These are phyloP conservation scores for Phytophthora agathidicida DNA, from an alignment of 352 stramenopile genomes.

Conservation along the genomic window DNA sequence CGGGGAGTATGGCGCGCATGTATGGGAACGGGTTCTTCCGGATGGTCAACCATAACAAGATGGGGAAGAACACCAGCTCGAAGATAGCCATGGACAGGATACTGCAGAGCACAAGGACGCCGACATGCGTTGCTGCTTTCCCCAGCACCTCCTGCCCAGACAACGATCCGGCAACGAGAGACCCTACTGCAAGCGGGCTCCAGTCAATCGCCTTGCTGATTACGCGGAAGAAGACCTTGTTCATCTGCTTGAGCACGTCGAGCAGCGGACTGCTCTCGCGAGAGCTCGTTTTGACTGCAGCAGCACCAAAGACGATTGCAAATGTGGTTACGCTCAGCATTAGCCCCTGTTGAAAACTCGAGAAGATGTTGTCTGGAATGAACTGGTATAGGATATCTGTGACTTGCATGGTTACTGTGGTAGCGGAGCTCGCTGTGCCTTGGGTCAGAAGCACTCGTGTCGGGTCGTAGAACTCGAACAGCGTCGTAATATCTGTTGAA, in stretches of 20 bases:
- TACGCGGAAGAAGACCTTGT: constrained; percentile 72
- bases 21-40: constrained; percentile 60
- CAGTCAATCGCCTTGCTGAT: constrained; percentile 71
- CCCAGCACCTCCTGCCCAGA: constrained; percentile 50
- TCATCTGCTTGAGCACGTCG: constrained; percentile 68
- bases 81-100: constrained; percentile 52
- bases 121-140: constrained; percentile 52
- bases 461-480: constrained; percentile 57
- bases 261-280: constrained; percentile 65
- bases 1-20: constrained; percentile 70
- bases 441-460: constrained; percentile 34
- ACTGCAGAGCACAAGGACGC: constrained; percentile 62
- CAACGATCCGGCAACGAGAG: constrained; percentile 71
- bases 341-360: constrained; percentile 52
- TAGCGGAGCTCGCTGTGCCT: constrained; percentile 18
- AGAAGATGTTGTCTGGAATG: constrained; percentile 64
- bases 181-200: constrained; percentile 71
- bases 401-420: constrained; percentile 59
- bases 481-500: constrained; percentile 28
- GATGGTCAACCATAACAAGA: constrained; percentile 52
- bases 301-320: constrained; percentile 62
- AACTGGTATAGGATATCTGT: constrained; percentile 60
- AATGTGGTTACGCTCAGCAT: constrained; percentile 74
- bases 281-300: constrained; percentile 50
- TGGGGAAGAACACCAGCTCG: constrained; percentile 61